Evolutionary conservation across 305 asterid genomes (phyloP).

Genomic region (Fraxinus paxiana): DNA sequence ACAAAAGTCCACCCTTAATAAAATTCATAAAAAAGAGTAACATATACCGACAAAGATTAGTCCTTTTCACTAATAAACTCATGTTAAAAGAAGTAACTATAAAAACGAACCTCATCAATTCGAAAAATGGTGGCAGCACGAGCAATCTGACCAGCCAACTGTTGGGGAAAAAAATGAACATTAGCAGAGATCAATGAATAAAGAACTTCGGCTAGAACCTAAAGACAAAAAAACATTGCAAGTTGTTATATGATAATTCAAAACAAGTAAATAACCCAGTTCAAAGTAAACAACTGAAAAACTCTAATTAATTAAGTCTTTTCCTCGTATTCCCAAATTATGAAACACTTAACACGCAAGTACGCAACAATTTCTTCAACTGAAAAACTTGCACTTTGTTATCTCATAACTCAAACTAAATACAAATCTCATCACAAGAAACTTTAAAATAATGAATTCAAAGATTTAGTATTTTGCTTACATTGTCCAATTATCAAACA

Average conservation of each 20-base stretch:
- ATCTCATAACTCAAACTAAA: neutral
- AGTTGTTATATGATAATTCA: neutral
- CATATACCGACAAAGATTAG: neutral
- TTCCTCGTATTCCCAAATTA: neutral
- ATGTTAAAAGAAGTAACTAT: neutral
- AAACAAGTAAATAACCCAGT: neutral
- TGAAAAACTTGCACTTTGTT: neutral
- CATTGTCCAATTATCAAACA: neutral
- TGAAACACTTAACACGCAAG: neutral
- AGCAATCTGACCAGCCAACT: constrained; percentile 95
- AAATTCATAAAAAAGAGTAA: neutral
- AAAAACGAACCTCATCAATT: constrained; percentile 65
- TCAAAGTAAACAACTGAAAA: neutral
- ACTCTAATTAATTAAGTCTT: neutral
- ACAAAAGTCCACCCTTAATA: neutral
- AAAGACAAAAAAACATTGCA: neutral
- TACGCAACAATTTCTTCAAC: neutral
- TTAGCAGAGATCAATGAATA: neutral
- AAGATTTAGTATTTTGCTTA: neutral
- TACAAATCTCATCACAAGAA: neutral
- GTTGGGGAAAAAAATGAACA: constrained; percentile 17
- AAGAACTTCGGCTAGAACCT: neutral
- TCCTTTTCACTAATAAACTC: constrained; percentile 4
- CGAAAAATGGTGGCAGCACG: constrained; percentile 88
- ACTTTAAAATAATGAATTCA: neutral